These are phyloP conservation scores for Lepraria neglecta DNA, from an alignment of 495 filamentous ascomycete genomes.

Conservation along the genomic window DNA sequence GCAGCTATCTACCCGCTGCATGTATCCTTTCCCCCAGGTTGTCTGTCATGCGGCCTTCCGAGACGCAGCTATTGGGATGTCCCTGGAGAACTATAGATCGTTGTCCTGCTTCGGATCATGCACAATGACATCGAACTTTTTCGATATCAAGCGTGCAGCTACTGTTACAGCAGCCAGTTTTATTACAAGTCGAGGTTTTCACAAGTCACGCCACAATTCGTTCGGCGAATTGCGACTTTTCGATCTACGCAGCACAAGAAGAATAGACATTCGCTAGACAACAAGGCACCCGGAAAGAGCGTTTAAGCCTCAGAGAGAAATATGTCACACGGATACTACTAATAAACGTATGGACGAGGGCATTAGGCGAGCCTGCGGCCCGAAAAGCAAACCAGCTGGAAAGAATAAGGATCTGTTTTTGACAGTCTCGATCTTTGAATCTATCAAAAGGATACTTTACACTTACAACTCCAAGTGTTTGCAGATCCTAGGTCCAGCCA, in stretches of 20 bases:
- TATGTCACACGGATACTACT: constrained; percentile 7
- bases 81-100: constrained; percentile 1
- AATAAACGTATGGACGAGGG: not conserved
- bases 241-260: not conserved
- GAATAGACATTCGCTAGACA: not conserved
- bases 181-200: not conserved
- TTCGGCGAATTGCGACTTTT: not conserved
- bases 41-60: constrained; percentile 8
- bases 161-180: not conserved
- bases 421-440: constrained; percentile 3
- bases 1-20: constrained; percentile 14
- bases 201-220: not conserved
- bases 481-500: not conserved
- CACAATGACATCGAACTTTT: constrained; percentile 1
- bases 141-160: constrained; percentile 6
- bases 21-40: constrained; percentile 1
- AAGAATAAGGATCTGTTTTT: not conserved
- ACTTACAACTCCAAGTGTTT: too few relatives aligned
- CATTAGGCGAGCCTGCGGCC: constrained; percentile 9
- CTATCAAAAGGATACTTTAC: too few relatives aligned
- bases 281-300: not conserved
- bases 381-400: constrained; percentile 1
- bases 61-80: constrained; percentile 1
- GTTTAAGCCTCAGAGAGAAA: constrained; percentile 5
- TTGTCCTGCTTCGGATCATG: not conserved